Base-by-base conservation (phyloP, 192 early-diverging fungal species). In the Gaertneriomyces sp. region DNA sequence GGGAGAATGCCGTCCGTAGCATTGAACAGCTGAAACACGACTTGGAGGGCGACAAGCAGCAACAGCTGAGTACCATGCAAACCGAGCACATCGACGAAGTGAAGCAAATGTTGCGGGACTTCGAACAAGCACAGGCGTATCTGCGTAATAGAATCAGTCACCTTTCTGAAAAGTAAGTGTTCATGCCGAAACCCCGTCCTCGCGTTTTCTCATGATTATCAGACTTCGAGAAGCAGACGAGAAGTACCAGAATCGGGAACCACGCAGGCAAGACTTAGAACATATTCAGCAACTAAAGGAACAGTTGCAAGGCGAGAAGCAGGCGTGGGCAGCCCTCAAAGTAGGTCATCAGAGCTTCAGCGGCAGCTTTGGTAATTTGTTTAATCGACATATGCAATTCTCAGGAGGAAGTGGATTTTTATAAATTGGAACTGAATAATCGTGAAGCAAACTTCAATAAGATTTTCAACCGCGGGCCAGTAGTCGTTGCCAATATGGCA, bases 381-480 rank as follows among this genome's bases (percentile, higher is more conserved):
- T 58, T 8, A 6, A 42, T 19, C 57, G 19, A 11, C 8, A 8
- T 6, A 9, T 39, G 11, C 39, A n/a, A n/a, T n/a, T n/a, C n/a
- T 6, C 11, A 83, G 80, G 74, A 85, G 42, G 82, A 85, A 55
- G 58, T 85, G 5, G 74, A 77, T 41, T 73, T 76, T 57, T 85
- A 70, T 63, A 81, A 75, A 64, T 60, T 85, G 11, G 83, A 85
- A 60, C 57, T 85, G 7, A 85, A 81, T 45, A 85, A 85, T 59
- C 68, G 80, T 8, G 83, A 85, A 52, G 74, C 74, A 8, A 80
- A 78, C 66, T 85, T 85, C 58, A 85, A 85, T 63, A 81, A 78
- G 58, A 85, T 85, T n/a, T 85, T 85, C 62, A 85, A 85, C 57
- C 79, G 77, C 40, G 60, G 67, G 20, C 83, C 83, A 0, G 44